These are phyloP conservation scores for Tanacetum coccineum DNA, from an alignment of 129 eudicot species.

Conservation along the genomic window DNA sequence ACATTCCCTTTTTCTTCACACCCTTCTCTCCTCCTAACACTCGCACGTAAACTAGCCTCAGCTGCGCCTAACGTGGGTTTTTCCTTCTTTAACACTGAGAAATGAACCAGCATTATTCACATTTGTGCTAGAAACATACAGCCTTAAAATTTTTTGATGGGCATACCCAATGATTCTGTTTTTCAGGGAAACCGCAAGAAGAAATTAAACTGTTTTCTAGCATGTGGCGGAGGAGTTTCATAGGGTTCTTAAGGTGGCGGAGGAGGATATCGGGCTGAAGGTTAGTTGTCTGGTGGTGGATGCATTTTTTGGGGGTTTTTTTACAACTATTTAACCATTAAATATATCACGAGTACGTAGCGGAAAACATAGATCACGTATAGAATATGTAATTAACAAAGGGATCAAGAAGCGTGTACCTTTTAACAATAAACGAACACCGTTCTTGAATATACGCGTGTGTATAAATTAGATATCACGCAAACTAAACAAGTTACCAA, in stretches of 20 bases:
- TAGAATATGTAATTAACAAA: too few species aligned
- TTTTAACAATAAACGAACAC: too few species aligned
- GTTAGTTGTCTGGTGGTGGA: slow-evolving; percentile 51
- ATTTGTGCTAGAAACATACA: slow-evolving; percentile 24
- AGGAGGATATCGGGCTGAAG: slow-evolving; percentile 31
- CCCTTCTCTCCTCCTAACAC: slow-evolving; percentile 43
- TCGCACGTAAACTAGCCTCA: slow-evolving; percentile 41
- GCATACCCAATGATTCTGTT: slow-evolving; percentile 39
- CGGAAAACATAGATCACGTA: too few species aligned
- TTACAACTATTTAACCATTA: too few species aligned
- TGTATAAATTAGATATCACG: too few species aligned
- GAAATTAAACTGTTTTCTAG: slow-evolving; percentile 40
- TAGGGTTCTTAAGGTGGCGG: slow-evolving; percentile 40
- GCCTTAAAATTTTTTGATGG: slow-evolving; percentile 43
- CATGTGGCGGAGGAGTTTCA: slow-evolving; percentile 43
- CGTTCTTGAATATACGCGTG: too few species aligned
- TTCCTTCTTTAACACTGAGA: slow-evolving; percentile 41
- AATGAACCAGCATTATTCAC: slow-evolving; percentile 30
- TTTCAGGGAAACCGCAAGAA: slow-evolving; percentile 41
- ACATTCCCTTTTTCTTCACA: slow-evolving; percentile 68
- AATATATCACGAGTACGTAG: too few species aligned
- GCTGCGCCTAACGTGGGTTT: slow-evolving; percentile 39
- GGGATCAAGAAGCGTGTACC: too few species aligned
- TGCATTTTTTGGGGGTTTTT: slow-evolving; percentile 64
- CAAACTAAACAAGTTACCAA: too few species aligned